Evolutionary conservation across 2,329 filamentous ascomycete genomes (phyloP).

Genomic region (Tolypocladium guangdongense): DNA sequence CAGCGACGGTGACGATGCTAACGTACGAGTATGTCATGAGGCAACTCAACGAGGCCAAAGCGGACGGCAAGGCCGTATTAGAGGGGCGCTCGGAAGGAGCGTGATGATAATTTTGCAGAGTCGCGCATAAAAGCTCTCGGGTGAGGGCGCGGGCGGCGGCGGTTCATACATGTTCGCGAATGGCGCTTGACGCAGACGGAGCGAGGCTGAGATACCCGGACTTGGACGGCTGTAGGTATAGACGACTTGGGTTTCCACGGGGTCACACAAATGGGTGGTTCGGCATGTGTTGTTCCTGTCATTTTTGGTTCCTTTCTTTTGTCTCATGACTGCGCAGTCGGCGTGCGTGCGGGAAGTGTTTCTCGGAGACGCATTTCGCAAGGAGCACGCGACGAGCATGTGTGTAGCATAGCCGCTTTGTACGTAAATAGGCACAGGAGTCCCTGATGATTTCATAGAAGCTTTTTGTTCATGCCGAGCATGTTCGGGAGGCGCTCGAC

Average conservation of each 20-base stretch:
- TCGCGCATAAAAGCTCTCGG: neutral
- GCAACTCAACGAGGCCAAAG: slow-evolving; percentile 32
- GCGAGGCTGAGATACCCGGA: slow-evolving; percentile 23
- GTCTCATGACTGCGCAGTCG: neutral
- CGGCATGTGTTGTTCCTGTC: slow-evolving; percentile 7
- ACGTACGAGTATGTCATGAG: slow-evolving; percentile 77
- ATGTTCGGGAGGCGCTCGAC: too few species aligned
- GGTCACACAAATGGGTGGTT: slow-evolving; percentile 10
- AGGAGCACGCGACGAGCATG: neutral
- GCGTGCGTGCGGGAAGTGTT: neutral
- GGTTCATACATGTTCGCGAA: neutral
- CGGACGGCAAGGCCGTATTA: slow-evolving; percentile 18
- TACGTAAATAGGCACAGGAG: neutral
- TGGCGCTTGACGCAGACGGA: neutral
- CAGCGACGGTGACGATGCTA: slow-evolving; percentile 93
- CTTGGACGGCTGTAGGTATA: slow-evolving; percentile 18
- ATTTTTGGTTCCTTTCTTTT: slow-evolving; percentile 6
- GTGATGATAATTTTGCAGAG: neutral
- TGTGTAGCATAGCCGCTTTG: neutral
- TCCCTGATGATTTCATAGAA: neutral
- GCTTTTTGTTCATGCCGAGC: neutral
- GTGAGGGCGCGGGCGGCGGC: neutral
- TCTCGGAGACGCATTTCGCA: neutral
- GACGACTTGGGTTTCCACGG: slow-evolving; percentile 18
- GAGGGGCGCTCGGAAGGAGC: neutral